Base-by-base conservation (phyloP, 2,329 filamentous ascomycete genomes). In the Microdochium paspali region DNA sequence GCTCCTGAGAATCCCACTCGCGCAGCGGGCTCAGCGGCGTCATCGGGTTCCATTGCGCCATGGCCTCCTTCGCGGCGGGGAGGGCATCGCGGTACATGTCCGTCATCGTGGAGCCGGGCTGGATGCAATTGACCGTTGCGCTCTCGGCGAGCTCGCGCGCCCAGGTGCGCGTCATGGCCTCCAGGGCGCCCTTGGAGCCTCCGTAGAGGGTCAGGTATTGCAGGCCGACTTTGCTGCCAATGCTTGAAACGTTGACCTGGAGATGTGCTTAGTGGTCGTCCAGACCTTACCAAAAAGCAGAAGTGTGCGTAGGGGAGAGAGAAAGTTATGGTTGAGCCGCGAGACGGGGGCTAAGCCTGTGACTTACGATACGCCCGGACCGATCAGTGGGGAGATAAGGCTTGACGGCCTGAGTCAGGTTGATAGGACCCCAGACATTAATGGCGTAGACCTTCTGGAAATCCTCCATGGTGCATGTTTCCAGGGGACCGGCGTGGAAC, bases 91-190 rank as follows among this genome's bases (percentile, higher is more conserved):
- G 64, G 52, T 78, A 75, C 75, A 77, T 77, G 51, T 77, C 76
- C 39, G 68, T 71, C 25, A 66, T 68, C 47, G 57, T 58, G n/a
- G 58, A 55, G 12, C 58, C 57, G 0, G 79, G 79, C 53, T 82
- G 82, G 44, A 84, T 70, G 0, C 76, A 71, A 54, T 83, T 83
- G 46, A 82, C 79, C 0, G 80, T 83, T 0, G 72, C 73, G 7
- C 73, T 64, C 56, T 82, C 77, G 4, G 72, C 69, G 48, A 83
- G 61, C 58, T 83, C 80, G 5, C 79, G 68, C 2, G 77, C 67
- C 80, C 80, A 84, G 0, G 76, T 79, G 15, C 79, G 67, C 26
- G 80, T 84, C 76, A 83, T 82, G 13, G 76, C 71, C 57, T 84
- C 80, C 5, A 84, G 59, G 0, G 80, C 80, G 1, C 78, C 79